phyloP scores from a whole-genome alignment of 495 filamentous ascomycete species.

The Penicillium manginii region DNA sequence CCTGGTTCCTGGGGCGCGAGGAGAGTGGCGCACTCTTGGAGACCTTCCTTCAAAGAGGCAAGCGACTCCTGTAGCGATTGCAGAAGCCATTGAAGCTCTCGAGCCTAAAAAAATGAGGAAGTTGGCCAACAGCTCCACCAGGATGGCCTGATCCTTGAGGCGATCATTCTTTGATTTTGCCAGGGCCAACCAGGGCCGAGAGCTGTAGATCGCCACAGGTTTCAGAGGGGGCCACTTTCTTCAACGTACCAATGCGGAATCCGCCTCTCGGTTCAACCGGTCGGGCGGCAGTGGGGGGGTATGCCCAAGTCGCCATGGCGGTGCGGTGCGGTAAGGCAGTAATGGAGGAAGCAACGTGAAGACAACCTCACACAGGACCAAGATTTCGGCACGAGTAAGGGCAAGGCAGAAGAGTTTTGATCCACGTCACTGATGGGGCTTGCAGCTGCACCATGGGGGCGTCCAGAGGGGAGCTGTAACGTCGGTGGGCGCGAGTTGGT shows the following conservation, averaged over 20 bases:
- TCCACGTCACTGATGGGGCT: constrained; percentile 31
- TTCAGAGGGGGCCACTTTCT: constrained; percentile 5
- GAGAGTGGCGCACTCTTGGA: constrained; percentile 85
- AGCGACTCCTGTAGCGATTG: constrained; percentile 77
- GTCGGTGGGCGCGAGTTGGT: constrained; percentile 16
- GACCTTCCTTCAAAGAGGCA: constrained; percentile 74
- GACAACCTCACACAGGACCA: constrained; percentile 2
- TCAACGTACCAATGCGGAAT: constrained; percentile 65
- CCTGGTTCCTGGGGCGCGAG: constrained; percentile 81
- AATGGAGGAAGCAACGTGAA: neutral
- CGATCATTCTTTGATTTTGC: constrained; percentile 14
- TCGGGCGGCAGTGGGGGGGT: constrained; percentile 69
- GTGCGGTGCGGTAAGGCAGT: neutral
- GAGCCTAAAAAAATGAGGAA: constrained; percentile 49
- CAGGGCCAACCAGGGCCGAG: constrained; percentile 29
- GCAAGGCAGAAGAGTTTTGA: constrained; percentile 27
- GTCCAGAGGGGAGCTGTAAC: constrained; percentile 24
- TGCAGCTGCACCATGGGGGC: constrained; percentile 3
- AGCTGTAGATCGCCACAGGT: constrained; percentile 13
- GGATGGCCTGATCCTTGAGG: constrained; percentile 10
- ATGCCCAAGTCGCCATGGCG: constrained; percentile 76
- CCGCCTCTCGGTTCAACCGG: constrained; percentile 66
- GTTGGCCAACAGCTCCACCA: constrained; percentile 34
- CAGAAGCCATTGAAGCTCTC: constrained; percentile 89
- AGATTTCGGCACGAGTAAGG: constrained; percentile 12